These are phyloP conservation scores for Plasmodium relictum DNA, from an alignment of 169 alveolate species.

Conservation along the genomic window DNA sequence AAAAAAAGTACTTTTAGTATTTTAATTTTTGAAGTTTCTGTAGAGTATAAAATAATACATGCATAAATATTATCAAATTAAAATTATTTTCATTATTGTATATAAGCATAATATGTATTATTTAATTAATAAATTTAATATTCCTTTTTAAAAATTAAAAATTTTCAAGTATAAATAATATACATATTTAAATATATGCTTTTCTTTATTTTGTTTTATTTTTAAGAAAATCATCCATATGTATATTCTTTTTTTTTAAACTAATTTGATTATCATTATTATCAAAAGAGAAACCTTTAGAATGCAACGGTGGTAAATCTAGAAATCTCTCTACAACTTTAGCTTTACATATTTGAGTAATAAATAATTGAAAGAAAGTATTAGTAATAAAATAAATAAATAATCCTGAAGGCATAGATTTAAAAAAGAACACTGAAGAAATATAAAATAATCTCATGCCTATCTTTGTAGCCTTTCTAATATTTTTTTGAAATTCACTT, in stretches of 20 bases:
- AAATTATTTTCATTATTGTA: no score
- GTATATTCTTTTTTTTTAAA: constrained; percentile 15
- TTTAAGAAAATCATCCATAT: constrained; percentile 46
- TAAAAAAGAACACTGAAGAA: constrained; percentile 52
- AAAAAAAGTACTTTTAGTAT: no score
- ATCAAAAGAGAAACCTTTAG: constrained; percentile 34
- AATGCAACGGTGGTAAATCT: constrained; percentile 55
- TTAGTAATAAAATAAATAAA: constrained; percentile 58
- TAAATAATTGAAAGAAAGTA: constrained; percentile 50
- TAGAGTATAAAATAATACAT: no score
- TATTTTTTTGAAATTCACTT: constrained; percentile 66
- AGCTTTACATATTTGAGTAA: constrained; percentile 61
- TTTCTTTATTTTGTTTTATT: background rate
- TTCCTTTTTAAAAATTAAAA: no score
- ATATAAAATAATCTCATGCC: constrained; percentile 63
- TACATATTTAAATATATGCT: background rate
- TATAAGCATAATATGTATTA: no score
- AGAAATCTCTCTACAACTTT: constrained; percentile 43
- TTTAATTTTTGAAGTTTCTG: no score
- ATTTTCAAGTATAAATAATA: background rate
- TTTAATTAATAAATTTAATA: no score
- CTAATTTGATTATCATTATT: background rate
- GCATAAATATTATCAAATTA: no score
- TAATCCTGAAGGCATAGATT: constrained; percentile 73
- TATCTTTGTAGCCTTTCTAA: constrained; percentile 23